phyloP scores from a whole-genome alignment of 345 rosid genomes.

The Arabidopsis suecica region DNA sequence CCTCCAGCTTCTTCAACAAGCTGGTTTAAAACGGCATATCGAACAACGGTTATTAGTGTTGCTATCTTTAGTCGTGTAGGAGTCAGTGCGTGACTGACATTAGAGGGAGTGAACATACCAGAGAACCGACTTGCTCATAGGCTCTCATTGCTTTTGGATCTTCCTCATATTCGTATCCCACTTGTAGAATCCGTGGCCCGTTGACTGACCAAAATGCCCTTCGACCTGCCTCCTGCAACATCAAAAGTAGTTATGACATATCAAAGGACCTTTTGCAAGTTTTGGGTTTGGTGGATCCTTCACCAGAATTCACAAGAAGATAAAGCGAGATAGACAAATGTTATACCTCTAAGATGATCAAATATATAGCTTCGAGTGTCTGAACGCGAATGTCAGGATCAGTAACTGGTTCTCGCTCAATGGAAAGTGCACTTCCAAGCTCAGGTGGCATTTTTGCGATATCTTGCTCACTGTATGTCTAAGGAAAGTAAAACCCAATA shows the following conservation, averaged over 20 bases:
- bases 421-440: slow-evolving; percentile 83
- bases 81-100: neutral
- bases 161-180: slow-evolving; percentile 88
- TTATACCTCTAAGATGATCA: slow-evolving; percentile 74
- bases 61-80: neutral
- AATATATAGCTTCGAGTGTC: slow-evolving; percentile 81
- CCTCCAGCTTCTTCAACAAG: slow-evolving; percentile 58
- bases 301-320: neutral
- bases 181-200: slow-evolving; percentile 81
- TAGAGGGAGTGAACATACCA: slow-evolving; percentile 55
- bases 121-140: slow-evolving; percentile 78
- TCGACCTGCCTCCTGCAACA: slow-evolving; percentile 75
- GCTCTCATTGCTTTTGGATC: slow-evolving; percentile 94
- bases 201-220: slow-evolving; percentile 90
- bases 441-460: slow-evolving; percentile 84
- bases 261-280: slow-evolving; percentile 7
- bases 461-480: slow-evolving; percentile 72
- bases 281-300: slow-evolving; percentile 5
- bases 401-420: slow-evolving; percentile 83
- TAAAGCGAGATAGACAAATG: slow-evolving; percentile 4
- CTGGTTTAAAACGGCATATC: slow-evolving; percentile 43
- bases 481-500: slow-evolving; percentile 19
- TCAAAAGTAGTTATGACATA: neutral
- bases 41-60: neutral
- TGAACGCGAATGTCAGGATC: slow-evolving; percentile 86